Evolutionary conservation across 768 basidiomycete genomes (phyloP), one percentile per base, ranked within the genome.

Genomic region (Termitomyces sp.): DNA sequence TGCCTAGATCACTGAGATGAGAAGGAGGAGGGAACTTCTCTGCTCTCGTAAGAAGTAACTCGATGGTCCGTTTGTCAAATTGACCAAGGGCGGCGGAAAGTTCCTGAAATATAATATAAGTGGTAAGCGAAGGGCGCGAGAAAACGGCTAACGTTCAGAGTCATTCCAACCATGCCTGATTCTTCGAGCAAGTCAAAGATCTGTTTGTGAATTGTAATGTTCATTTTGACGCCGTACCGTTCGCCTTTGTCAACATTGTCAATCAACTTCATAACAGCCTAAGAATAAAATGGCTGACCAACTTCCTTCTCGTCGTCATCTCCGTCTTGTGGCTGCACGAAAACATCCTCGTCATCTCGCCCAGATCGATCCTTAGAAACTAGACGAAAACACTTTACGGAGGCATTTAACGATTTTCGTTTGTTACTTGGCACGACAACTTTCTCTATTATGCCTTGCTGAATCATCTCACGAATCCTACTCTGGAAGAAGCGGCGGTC

Each of bases 401-500:
- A 78, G 42, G 76, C 69, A 53, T 76, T 78, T 44, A 72, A 67
- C 20, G 78, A 75, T 58, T 78, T 76, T 63, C 78, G 83, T 57
- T 72, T 75, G 66, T 79, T 78, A 63, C 74, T 84, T 5, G 88
- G 87, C 9, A 93, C 85, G 45, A 83, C 71, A 31, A 94, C 82
- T 59, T 84, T 86, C 68, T 94, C 92, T 37, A 95, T 80, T 41
- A 90, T 66, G 7, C 89, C 85, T 66, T 88, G 82, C 54, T 84
- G 81, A 20, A 90, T 80, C 65, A 95, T 76, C 63, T 89, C 89
- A 2, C 85, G 82, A 42, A 94, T 75, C 46, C 91, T 80, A 37
- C 80, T 83, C 66, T 86, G 84, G 69, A 95, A 92, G 66, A 93
- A 91, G 15, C 92, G 83, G n/a, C 92, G 82, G 63, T 93, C 87